Percentiles rank a stretch among this genome's conserved stretches.
These are phyloP conservation scores for Cyanidium caldarium DNA, from an alignment of 23 red algal genomes.

Conservation along the genomic window DNA sequence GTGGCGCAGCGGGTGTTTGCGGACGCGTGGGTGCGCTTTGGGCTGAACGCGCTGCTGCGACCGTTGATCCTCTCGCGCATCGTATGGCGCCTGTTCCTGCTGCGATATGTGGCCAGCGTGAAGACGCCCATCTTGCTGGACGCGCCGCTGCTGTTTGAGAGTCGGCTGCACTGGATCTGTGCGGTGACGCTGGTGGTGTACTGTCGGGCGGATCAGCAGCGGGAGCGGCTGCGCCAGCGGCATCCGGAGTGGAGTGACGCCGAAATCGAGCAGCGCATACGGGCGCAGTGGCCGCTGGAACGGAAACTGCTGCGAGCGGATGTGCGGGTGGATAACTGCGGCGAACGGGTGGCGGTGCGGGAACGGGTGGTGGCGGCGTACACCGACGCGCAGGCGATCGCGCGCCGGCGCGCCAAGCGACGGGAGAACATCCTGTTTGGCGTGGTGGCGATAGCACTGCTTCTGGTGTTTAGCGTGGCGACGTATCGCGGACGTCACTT, in stretches of 20 bases:
- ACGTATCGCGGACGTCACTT: too few relatives aligned
- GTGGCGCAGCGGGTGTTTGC: slow-evolving; percentile 59
- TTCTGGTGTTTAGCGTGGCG: too few relatives aligned
- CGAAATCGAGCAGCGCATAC: slow-evolving; percentile 1
- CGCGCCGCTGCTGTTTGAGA: slow-evolving; percentile 84
- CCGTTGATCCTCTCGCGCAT: slow-evolving; percentile 65
- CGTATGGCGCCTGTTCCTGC: slow-evolving; percentile 20
- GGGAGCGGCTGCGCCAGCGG: background rate
- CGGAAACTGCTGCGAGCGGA: background rate
- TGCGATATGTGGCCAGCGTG: slow-evolving; percentile 15
- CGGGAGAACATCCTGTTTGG: too few relatives aligned
- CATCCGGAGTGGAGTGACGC: slow-evolving; percentile 1
- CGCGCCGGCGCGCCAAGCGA: too few relatives aligned
- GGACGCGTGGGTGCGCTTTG: slow-evolving; percentile 17
- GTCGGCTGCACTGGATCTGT: background rate
- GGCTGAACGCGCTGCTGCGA: slow-evolving; percentile 49
- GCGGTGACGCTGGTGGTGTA: slow-evolving; percentile 4
- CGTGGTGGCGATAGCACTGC: too few relatives aligned
- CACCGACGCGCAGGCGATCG: too few relatives aligned
- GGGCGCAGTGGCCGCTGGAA: background rate
- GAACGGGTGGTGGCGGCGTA: background rate
- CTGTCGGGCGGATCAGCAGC: background rate
- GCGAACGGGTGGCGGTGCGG: background rate
- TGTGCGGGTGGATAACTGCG: slow-evolving; percentile 1
- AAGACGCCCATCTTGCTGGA: slow-evolving; percentile 61